Evolutionary conservation across 2,329 filamentous ascomycete species (phyloP), one percentile per base, ranked within the genome.

Genomic region (Teratosphaeria nubilosa): DNA sequence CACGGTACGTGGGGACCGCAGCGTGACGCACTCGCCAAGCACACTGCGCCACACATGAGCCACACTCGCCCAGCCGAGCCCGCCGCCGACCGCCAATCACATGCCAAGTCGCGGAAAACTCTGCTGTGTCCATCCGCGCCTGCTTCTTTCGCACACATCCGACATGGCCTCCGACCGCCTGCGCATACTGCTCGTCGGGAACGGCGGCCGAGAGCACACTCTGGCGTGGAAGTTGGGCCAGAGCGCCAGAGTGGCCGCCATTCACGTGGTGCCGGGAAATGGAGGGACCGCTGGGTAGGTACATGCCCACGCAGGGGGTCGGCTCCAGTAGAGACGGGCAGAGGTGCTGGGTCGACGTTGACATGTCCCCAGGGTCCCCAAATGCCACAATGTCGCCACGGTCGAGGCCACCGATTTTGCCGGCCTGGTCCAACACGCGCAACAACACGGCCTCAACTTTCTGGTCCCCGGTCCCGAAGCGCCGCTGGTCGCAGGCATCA

Each of bases 171-270:
- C 54, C 22, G 41, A 62, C 24, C 61, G 60, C 51, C 79, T 90
- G 63, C 82, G 85, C 66, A 81, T 96, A 66, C 85, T 97, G 63
- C 85, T 97, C 63, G 85, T 97, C 64, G 92, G 94, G 69, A 95
- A 92, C 71, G 94, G 94, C 65, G 94, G 92, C 67, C 86, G 94
- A 68, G 94, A 99, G 77, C 91, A 97, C 75, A 90, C 91, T 53
- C 82, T 96, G 62, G 91, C 91, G 50, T 97, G 91, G 91, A 96
- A 95, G 76, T 80, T 97, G 62, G 84, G 86, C 69, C 87, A 95
- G 73, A 96, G 91, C 16, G 79, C 86, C 50, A 80, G 81, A 52
- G 89, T 96, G 61, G 84, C 90, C 68, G 81, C 85, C 66, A 92
- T 97, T 70, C 78, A 73, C 64, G 79, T 83, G 59, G 81, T 81